Conservation (phyloP, 2,329 filamentous ascomycete species). For the Fusarium bactridioides region DNA sequence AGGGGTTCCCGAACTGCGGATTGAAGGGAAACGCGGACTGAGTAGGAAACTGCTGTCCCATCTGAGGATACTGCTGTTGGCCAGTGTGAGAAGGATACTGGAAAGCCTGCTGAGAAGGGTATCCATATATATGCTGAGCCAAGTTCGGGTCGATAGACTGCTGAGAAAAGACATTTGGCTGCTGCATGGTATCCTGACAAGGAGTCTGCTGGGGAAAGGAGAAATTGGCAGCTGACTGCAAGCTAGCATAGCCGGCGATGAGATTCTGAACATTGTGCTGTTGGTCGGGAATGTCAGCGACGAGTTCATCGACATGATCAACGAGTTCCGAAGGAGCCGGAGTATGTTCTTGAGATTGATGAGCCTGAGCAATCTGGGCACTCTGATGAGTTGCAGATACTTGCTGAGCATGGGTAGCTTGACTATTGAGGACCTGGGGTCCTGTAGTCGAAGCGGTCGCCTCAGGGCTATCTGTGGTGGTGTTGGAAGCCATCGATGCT, state of each 20-base stretch:
- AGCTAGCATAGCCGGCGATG: neutral
- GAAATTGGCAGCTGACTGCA: neutral
- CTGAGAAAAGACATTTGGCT: neutral
- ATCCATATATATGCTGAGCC: neutral
- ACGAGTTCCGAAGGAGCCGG: neutral
- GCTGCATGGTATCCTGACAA: neutral
- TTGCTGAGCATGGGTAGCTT: neutral
- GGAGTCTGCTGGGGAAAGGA: neutral
- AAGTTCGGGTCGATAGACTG: neutral
- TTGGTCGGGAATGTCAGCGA: neutral
- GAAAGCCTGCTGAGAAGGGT: neutral
- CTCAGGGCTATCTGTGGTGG: neutral
- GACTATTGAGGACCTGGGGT: neutral
- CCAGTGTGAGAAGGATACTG: neutral
- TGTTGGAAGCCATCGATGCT: neutral
- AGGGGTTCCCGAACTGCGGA: neutral
- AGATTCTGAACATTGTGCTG: neutral
- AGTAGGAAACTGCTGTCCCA: neutral
- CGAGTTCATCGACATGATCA: neutral
- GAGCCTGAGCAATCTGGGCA: neutral
- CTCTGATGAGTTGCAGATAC: neutral
- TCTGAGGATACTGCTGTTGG: neutral
- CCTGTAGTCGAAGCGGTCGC: neutral
- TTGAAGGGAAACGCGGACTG: neutral
- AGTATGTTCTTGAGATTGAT: neutral